Evolutionary conservation across 768 basidiomycete species (phyloP).

Genomic region (Russula sp.): DNA sequence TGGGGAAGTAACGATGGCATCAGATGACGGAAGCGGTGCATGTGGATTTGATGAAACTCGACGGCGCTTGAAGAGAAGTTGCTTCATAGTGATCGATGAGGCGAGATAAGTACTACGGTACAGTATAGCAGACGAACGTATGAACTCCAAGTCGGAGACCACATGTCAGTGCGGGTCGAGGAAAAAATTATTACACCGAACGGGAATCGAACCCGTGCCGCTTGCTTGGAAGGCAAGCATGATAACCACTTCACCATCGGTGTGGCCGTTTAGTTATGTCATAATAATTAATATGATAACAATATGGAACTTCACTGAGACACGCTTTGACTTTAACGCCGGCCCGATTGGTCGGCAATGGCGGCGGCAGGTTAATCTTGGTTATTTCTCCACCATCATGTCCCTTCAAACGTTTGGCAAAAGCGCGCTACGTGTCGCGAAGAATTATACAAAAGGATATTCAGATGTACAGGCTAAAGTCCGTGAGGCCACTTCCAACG

Average conservation of each 20-base stretch:
- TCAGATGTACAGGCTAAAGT: conserved; percentile 95
- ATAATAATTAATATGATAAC: background rate
- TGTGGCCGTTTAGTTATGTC: background rate
- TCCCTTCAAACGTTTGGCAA: conserved; percentile 80
- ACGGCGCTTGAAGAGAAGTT: conserved; percentile 12
- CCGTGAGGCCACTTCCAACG: conserved; percentile 94
- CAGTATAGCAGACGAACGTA: no score
- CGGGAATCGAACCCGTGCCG: conserved; percentile 37
- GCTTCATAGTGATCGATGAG: conserved; percentile 4
- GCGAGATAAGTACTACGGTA: background rate
- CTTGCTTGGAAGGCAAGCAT: conserved; percentile 41
- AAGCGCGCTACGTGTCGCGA: conserved; percentile 81
- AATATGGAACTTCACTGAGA: background rate
- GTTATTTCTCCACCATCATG: conserved; percentile 33
- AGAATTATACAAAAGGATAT: conserved; percentile 95
- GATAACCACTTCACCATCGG: conserved; percentile 38
- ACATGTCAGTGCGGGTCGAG: no score
- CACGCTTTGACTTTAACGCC: background rate
- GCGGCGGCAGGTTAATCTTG: no score
- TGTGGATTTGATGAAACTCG: conserved; percentile 16
- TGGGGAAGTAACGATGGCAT: background rate
- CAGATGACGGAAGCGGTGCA: background rate
- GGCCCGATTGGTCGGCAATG: background rate
- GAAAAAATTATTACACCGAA: conserved; percentile 29
- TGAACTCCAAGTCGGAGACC: no score